These are phyloP conservation scores for Typha latifolia DNA, from an alignment of 176 grass and related monocot genomes.

Conservation along the genomic window DNA sequence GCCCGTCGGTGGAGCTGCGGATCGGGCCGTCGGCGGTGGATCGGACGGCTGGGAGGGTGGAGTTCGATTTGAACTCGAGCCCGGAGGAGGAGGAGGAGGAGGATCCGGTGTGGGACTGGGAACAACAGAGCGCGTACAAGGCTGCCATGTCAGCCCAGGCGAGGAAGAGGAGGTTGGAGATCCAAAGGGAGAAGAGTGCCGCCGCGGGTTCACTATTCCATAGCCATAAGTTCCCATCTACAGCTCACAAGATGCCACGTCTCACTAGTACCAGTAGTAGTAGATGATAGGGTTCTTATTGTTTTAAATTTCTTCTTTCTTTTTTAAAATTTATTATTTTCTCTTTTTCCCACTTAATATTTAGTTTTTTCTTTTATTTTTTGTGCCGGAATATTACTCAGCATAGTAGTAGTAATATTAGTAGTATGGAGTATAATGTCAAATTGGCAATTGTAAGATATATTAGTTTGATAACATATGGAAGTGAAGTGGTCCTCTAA, in stretches of 20 bases:
- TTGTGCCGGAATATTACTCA: too few relatives aligned
- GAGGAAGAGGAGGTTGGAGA: constrained; percentile 10
- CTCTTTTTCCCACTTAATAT: too few relatives aligned
- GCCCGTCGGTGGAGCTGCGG: not conserved
- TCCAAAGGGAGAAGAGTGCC: not conserved
- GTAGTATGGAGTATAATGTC: too few relatives aligned
- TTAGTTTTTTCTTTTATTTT: too few relatives aligned
- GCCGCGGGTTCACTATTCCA: not conserved
- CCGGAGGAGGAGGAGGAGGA: not conserved
- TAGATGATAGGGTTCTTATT: too few relatives aligned
- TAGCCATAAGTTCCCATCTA: not conserved
- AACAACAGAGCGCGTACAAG: not conserved
- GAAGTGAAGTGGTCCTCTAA: too few relatives aligned
- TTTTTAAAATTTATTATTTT: too few relatives aligned
- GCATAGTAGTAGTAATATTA: too few relatives aligned
- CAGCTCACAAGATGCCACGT: not conserved
- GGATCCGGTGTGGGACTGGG: not conserved
- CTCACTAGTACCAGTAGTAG: not conserved
- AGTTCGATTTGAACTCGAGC: not conserved
- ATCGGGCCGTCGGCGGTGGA: not conserved
- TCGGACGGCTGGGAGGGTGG: not conserved
- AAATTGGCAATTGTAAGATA: too few relatives aligned
- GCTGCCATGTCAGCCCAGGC: constrained; percentile 1
- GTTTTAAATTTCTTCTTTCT: too few relatives aligned
- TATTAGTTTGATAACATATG: too few relatives aligned